Base-by-base conservation (phyloP, 2,329 filamentous ascomycete species). In the Amphichorda felina region DNA sequence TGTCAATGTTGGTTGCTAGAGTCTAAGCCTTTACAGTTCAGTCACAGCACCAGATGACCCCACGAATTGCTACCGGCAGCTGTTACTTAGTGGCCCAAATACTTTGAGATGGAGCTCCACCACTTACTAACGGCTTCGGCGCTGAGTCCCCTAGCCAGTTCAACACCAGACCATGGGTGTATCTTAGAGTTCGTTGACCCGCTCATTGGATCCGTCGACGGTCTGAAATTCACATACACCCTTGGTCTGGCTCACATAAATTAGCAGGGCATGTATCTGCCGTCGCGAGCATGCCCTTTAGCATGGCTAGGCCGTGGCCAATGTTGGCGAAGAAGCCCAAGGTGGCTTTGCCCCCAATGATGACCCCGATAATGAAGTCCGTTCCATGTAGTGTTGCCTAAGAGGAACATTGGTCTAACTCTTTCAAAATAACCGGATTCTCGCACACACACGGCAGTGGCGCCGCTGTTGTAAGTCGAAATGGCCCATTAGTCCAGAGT, bases 271-370 rank as follows among this genome's bases (percentile, higher is more conserved):
- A 66, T 43, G 58, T 65, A 19, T 65, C 65, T 37, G 45, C 59
- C 2, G 62, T 62, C 18, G 62, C 61, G 8, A 61, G 55, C 1
- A 38, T 65, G 30, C 62, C 62, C 0, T 65, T 61, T 30, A 61
- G 62, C 37, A 67, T 75, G 61, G 70, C 68, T 35, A 74, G 51
- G 68, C 70, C 14, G 68, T 70, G 3, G 66, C 72, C 32, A 72
- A 78, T 25, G 37, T 39, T 18, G 44, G 70, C 68, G 13, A 64
- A 58, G 43, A 63, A 59, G 36, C 28, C 14, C 37, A 39, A 24
- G 37, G 37, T 2, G 37, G 37, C 4, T 36, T 33, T 17, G 37
- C 37, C 18, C 36, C 37, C n/a, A 39, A 39, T 26, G 28, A 39
- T 25, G 37, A 10, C 11, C 17, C 19, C 8, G 6, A 24, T 13